Percentiles rank a stretch among this genome's conserved stretches.
These are phyloP conservation scores for Cornus kousa DNA, from an alignment of 148 eudicot species.

Conservation along the genomic window DNA sequence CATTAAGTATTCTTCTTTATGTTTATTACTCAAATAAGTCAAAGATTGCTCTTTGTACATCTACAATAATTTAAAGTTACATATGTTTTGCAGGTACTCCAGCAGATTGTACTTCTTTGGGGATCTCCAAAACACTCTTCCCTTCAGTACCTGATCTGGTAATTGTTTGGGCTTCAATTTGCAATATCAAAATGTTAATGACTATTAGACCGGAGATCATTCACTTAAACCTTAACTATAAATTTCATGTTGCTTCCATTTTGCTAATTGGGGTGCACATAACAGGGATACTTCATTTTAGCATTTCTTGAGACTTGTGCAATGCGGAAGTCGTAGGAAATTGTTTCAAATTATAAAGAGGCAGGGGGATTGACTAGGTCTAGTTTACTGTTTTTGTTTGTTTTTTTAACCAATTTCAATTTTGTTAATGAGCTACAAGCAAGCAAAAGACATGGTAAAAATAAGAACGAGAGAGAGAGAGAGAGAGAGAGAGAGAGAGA, in stretches of 20 bases:
- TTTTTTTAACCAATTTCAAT: too few species aligned
- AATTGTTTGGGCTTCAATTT: constrained; percentile 10
- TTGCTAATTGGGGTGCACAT: background rate
- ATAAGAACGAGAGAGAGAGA: too few species aligned
- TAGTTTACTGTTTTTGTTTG: background rate
- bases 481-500: too few species aligned
- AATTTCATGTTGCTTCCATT: background rate
- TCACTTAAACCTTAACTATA: background rate
- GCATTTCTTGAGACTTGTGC: background rate
- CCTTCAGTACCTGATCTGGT: constrained; percentile 83
- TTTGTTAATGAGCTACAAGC: background rate
- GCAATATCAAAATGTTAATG: constrained; percentile 2
- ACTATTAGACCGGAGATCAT: background rate
- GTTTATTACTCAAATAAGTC: background rate
- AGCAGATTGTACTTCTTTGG: constrained; percentile 90
- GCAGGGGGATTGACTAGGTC: too few species aligned
- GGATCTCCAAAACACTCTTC: constrained; percentile 71
- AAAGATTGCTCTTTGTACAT: background rate
- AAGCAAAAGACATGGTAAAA: background rate
- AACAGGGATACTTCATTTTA: background rate
- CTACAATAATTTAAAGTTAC: background rate
- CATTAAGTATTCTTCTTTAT: background rate
- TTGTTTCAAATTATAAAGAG: too few species aligned
- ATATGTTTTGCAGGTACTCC: constrained; percentile 73
- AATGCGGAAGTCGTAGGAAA: too few species aligned